These are phyloP conservation scores for Wickerhamiella hasegawae DNA, from an alignment of 805 yeast species.

Conservation along the genomic window DNA sequence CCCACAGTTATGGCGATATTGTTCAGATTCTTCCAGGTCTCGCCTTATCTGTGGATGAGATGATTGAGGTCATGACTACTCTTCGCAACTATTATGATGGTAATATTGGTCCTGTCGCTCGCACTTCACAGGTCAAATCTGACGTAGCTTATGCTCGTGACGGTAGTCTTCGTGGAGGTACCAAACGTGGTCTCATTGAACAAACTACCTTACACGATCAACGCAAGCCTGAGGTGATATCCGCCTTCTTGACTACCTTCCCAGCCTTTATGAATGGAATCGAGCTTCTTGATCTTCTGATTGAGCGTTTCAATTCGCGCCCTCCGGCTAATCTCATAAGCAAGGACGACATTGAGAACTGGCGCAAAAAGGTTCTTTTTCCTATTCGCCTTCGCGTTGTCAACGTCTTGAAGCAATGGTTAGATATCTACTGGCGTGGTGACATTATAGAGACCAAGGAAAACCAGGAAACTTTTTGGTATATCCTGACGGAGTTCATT, in stretches of 20 bases:
- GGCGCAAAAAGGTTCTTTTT: conserved; percentile 56
- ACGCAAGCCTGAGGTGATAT: conserved; percentile 44
- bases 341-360: conserved; percentile 44
- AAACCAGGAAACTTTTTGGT: neutral
- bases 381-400: conserved; percentile 54
- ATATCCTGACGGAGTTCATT: neutral
- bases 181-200: conserved; percentile 59
- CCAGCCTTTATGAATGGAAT: conserved; percentile 43
- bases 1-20: neutral
- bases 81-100: neutral
- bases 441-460: conserved; percentile 3
- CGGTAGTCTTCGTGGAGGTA: conserved; percentile 71
- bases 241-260: conserved; percentile 60
- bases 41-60: neutral
- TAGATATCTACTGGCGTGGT: conserved; percentile 49
- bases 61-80: neutral
- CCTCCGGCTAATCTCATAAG: conserved; percentile 74
- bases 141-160: conserved; percentile 39
- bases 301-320: conserved; percentile 43
- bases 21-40: neutral
- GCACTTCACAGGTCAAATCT: neutral
- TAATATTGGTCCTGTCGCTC: too few relatives aligned
- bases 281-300: conserved; percentile 3
- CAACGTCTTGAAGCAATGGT: conserved; percentile 46
- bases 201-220: conserved; percentile 61